Evolutionary conservation across 225 moss, liverwort and hornwort species (phyloP), one percentile per base, ranked within the genome.

Genomic region (Marchantia paleacea): DNA sequence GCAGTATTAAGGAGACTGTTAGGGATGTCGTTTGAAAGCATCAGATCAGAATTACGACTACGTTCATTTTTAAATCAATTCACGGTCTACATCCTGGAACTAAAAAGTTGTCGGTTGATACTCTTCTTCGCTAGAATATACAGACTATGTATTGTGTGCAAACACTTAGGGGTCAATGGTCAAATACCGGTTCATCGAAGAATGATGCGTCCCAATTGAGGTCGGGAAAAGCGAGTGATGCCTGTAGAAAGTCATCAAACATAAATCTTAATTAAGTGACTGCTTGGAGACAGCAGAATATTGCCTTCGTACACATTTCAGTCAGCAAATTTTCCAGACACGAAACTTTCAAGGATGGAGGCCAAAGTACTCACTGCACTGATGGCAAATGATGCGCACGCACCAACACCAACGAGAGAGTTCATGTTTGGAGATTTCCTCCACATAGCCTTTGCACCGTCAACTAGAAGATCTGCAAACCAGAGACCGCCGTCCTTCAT

Each of bases 371-470:
- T 89, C 69, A 89, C 90, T 4, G 93, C 90, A 75, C 97, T 97
- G 19, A 97, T 89, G 25, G 89, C 61, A 75, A 94, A 97, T 55
- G 97, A 89, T 7, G 97, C 89, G 22, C 80, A 89, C 47, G 97
- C 92, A 60, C 97, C 97, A 25, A 94, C 81, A 51, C 97, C 97
- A 3, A 94, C 97, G 19, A 97, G 80, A 9, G 97, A 88, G 58
- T 97, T 97, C 97, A 97, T 97, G 70, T 97, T 97, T 51, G 97
- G 97, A 55, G 97, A 92, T 80, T 85, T 88, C 61, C 92, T 83
- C n/a, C 79, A 85, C 81, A 93, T 80, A 72, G 94, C 92, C 75
- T 91, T 93, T 13, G 91, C 88, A 20, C 97, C 97, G 80, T 97
- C 97, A 9, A 90, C 24, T 15, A 97, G 80, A 22, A 97, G 90